Base-by-base conservation (phyloP, 2,329 filamentous ascomycete genomes). In the Lizonia empirigonia region DNA sequence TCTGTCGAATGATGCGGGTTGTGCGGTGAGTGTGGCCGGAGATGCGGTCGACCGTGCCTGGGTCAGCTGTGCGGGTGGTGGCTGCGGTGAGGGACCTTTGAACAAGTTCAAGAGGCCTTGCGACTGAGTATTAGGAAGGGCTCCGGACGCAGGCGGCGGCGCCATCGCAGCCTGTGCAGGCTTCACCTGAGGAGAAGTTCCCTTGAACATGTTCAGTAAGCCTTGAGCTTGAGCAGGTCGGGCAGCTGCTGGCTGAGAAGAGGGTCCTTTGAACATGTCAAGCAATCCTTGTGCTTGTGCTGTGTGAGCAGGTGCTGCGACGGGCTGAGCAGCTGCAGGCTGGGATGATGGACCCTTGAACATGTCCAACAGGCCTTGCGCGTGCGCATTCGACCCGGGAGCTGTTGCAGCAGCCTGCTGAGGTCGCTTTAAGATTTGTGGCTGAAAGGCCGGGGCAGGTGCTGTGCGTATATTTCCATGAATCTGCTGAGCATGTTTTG, bases 401-500 rank as follows among this genome's bases (percentile, higher is more conserved):
- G 49, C 47, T 62, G 65, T 6, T 63, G 64, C n/a, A 56, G 62
- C 33, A 55, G 55, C 29, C 23, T 63, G 64, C 34, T 70, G 69
- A 6, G 69, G 68, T 10, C 71, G 65, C 47, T 69, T 69, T 16
- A 74, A 45, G 33, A 74, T 71, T 38, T 73, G 66, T 8, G 71
- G 70, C 23, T 72, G 67, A 58, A 72, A 74, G 1, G 57, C 47
- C 5, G 58, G 53, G 15, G 58, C 56, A 16, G 61, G 47, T 44
- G 37, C 42, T 15, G 49, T 16, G 3, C 42, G 19, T 12, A 52
- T 18, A 32, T 52, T 42, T 27, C 49, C 49, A 24, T 52, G 49
- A 15, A 19, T 47, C 13, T 52, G 37, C 22, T 47, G 49, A 23
- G 49, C 49, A 15, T 46, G 44, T 34, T 51, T 56, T 18, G 39